A percentile compares a stretch with the other conserved stretches of the same genome.
Conservation (phyloP, 148 eudicot genomes). For the Vaccinium myrtillus region DNA sequence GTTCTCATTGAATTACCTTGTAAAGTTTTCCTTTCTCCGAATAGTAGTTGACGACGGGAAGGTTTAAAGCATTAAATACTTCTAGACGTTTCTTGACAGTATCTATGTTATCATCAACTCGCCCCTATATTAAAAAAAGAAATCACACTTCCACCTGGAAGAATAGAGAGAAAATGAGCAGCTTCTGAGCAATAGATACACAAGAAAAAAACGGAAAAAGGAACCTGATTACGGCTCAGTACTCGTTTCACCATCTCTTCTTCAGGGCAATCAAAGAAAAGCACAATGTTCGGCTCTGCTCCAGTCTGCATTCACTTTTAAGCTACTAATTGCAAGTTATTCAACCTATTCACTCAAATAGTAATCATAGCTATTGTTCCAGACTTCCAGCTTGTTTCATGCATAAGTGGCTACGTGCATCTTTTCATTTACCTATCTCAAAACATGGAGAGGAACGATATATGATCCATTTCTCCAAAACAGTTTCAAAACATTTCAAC, state of each 20-base stretch:
- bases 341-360: background rate
- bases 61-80: constrained; percentile 64
- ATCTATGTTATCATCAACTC: constrained; percentile 83
- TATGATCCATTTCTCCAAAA: background rate
- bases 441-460: background rate
- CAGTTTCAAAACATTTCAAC: background rate
- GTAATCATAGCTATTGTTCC: background rate
- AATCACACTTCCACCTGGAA: background rate
- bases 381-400: background rate
- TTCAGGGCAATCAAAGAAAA: constrained; percentile 92
- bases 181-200: background rate
- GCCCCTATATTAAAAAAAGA: constrained; percentile 52
- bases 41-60: constrained; percentile 84
- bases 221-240: constrained; percentile 75
- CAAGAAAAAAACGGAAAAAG: background rate
- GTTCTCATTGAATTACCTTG: constrained; percentile 49
- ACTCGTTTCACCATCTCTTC: constrained; percentile 90
- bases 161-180: background rate
- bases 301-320: constrained; percentile 54
- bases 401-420: background rate
- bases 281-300: constrained; percentile 77
- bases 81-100: constrained; percentile 76
- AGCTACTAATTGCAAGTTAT: constrained; percentile 5
- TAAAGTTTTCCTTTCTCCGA: constrained; percentile 71
- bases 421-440: background rate